Percentiles rank a stretch among this genome's conserved stretches.
phyloP scores from a whole-genome alignment of 2,329 filamentous ascomycete genomes.

The Penicillium psychrosexuale region DNA sequence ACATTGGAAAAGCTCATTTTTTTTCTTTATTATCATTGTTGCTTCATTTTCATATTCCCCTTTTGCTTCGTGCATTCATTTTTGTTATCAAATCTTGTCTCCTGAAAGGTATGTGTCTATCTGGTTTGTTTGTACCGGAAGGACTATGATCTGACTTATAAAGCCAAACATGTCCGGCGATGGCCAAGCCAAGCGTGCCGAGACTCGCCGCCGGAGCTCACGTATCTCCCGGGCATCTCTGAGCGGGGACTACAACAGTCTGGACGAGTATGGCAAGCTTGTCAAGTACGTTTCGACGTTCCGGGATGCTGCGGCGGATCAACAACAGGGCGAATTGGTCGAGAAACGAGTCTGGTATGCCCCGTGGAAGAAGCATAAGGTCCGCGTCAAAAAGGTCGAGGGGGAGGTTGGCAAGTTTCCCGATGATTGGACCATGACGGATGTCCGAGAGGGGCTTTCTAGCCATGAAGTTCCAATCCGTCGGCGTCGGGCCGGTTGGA shows the following conservation, averaged over 20 bases:
- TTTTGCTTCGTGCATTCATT: neutral
- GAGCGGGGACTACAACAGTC: conserved; percentile 31
- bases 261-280: conserved; percentile 64
- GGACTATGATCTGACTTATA: neutral
- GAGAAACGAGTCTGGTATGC: conserved; percentile 59
- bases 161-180: conserved; percentile 22
- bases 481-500: conserved; percentile 65
- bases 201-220: conserved; percentile 29
- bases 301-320: conserved; percentile 51
- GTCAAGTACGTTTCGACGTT: conserved; percentile 67
- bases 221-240: conserved; percentile 38
- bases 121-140: accelerated
- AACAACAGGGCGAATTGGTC: conserved; percentile 41
- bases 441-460: conserved; percentile 64
- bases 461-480: conserved; percentile 57
- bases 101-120: neutral
- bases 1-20: neutral
- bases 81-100: neutral
- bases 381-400: conserved; percentile 26
- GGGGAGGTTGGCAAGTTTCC: conserved; percentile 48
- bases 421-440: conserved; percentile 66
- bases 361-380: conserved; percentile 50
- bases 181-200: conserved; percentile 16
- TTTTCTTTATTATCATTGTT: neutral
- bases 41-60: neutral